Percentiles rank a stretch among this genome's conserved stretches.
phyloP scores from a whole-genome alignment of 768 basidiomycete species.

The Tephrocybe sp. region DNA sequence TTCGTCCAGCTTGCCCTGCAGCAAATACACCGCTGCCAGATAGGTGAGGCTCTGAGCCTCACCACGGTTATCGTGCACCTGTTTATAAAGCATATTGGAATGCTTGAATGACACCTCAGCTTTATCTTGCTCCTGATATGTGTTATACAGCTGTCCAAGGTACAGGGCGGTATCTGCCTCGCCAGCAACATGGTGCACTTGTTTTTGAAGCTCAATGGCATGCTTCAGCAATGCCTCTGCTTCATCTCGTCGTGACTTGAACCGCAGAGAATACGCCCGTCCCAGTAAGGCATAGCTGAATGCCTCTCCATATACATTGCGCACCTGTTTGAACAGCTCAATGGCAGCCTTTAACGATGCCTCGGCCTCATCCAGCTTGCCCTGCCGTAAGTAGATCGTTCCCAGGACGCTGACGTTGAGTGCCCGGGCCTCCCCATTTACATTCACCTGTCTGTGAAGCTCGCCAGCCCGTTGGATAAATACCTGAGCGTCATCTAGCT shows the following conservation, averaged over 20 bases:
- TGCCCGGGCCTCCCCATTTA: conserved; percentile 8
- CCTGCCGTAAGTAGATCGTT: conserved; percentile 1
- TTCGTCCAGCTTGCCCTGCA: too few relatives aligned
- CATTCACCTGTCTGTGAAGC: background rate
- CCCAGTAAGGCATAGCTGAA: too few relatives aligned
- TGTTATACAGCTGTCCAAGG: too few relatives aligned
- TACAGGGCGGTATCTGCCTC: too few relatives aligned
- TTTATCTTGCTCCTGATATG: background rate
- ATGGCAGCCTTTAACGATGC: conserved; percentile 14
- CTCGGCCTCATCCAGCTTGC: conserved; percentile 14
- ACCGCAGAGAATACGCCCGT: too few relatives aligned
- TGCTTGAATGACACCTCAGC: background rate
- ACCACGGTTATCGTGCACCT: too few relatives aligned
- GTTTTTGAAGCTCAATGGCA: too few relatives aligned
- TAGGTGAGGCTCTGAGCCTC: background rate
- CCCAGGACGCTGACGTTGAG: conserved; percentile 15
- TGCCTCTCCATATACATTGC: background rate
- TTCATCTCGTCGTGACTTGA: background rate
- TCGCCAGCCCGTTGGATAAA: background rate
- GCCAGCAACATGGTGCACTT: too few relatives aligned
- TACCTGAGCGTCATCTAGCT: background rate
- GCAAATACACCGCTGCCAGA: too few relatives aligned
- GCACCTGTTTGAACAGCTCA: conserved; percentile 13
- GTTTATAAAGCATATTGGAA: too few relatives aligned
- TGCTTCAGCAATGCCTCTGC: too few relatives aligned